Base-by-base conservation (phyloP, 306 rosid genomes). In the Fragaria nilgerrensis region DNA sequence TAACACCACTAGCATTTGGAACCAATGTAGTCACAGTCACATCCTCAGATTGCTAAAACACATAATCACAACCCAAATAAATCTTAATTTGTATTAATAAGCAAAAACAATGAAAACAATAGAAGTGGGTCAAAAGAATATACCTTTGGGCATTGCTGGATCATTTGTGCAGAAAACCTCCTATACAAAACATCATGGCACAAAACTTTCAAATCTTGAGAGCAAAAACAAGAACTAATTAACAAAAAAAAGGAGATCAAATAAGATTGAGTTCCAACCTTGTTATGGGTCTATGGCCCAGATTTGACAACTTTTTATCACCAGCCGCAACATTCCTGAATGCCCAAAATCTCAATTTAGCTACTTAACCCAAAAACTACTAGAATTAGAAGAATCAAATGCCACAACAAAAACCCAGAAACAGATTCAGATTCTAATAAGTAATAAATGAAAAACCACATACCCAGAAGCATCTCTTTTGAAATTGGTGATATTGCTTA, bases 101-200 rank as follows among this genome's bases (percentile, higher is more conserved):
- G 2, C 2, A 68, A 36, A 52, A 19, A 0, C 13, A 59, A 75
- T 45, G 70, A 5, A 36, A 37, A 75, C 7, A 32, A 32, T 16
- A 62, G 49, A 45, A 45, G 41, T n/a, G 44, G 17, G 25, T 59
- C 23, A 36, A 25, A 48, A 64, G 15, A 23, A 32, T 80, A 82
- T 45, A 75, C 71, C 85, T 87, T 81, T 58, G 16, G 79, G 76
- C 37, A 39, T 78, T 79, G 84, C 77, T 83, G 77, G 63, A 85
- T 84, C 68, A 88, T 69, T 77, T 88, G 86, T 19, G 91, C 86
- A 32, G 92, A 88, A 82, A 86, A 80, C 79, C 83, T 84, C 85
- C 92, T 91, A 73, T 37, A 78, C 64, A 62, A 56, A 68, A 84
- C 43, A 77, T 80, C 74, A 77, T 75, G 25, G 17, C 50, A 53